Conservation (phyloP, 352 stramenopile species). For the Phytopythium delawarense region DNA sequence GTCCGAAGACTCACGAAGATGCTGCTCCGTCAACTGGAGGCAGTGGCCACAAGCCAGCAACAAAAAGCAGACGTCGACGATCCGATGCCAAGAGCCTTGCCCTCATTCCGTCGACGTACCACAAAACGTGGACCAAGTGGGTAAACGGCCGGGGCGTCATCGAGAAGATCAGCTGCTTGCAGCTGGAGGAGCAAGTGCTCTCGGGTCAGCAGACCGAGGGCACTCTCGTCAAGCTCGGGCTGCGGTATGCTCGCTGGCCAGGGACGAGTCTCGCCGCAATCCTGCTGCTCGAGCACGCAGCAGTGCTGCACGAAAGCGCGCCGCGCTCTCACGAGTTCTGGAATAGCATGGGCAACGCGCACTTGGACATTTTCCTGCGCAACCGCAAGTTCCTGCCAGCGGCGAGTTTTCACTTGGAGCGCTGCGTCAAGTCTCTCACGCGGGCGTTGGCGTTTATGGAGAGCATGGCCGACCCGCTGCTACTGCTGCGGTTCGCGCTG, state of each 20-base stretch:
- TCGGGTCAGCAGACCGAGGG: slow-evolving; percentile 30
- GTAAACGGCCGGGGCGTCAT: slow-evolving; percentile 38
- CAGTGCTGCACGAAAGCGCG: slow-evolving; percentile 32
- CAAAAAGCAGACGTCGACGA: background rate
- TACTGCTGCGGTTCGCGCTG: slow-evolving; percentile 60
- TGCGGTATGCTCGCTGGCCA: slow-evolving; percentile 53
- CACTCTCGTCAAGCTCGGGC: slow-evolving; percentile 50
- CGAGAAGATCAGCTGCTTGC: slow-evolving; percentile 64
- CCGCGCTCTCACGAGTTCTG: slow-evolving; percentile 58
- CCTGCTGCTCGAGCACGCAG: slow-evolving; percentile 52
- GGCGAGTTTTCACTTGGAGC: slow-evolving; percentile 45
- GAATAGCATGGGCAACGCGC: slow-evolving; percentile 57
- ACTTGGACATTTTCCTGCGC: slow-evolving; percentile 59
- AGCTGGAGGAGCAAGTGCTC: slow-evolving; percentile 62
- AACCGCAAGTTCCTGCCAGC: slow-evolving; percentile 59
- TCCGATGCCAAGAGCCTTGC: background rate
- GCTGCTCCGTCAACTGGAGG: background rate
- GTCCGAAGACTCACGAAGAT: background rate
- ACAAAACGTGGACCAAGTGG: slow-evolving; percentile 62
- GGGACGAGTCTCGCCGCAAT: slow-evolving; percentile 49
- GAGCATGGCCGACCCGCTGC: slow-evolving; percentile 50
- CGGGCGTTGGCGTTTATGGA: slow-evolving; percentile 60
- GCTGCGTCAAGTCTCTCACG: slow-evolving; percentile 49
- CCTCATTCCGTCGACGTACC: slow-evolving; percentile 23
- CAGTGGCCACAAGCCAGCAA: background rate